Base-by-base conservation (phyloP, 768 basidiomycete species). In the Mycena crocata region DNA sequence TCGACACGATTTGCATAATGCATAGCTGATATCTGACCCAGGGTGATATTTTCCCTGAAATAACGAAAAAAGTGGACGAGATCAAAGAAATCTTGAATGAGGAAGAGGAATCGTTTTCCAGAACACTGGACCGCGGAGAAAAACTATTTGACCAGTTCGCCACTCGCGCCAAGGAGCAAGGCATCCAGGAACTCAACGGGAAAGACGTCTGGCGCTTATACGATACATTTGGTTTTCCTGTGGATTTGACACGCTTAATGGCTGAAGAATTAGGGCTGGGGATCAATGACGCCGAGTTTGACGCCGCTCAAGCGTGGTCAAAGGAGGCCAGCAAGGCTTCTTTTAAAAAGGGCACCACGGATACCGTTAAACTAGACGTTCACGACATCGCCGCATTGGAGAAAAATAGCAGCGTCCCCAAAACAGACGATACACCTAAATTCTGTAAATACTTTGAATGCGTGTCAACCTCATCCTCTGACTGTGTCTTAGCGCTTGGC, bases 221-320 rank as follows among this genome's bases (percentile, higher is more conserved):
- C 76, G 98, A 99, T 76, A 99, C 98, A 1, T 99, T 93, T 75
- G 98, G 98, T 55, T 99, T 99, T 83, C 98, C 98, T 0, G 95
- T 94, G 44, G 98, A 99, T 75, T 82, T 99, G 54, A 99, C 98
- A 1, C 90, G 92, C 54, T 84, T 99, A 64, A 99, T 99, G 98
- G 98, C 98, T 5, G 94, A 96, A 77, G 98, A 99, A 75, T 82
- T 94, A 31, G 91, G 90, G 2, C 82, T 99, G 46, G 84, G 82
- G 9, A 87, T 99, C 73, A 95, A 98, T 74, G 90, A 96, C 70
- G 83, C 84, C 51, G 96, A 96, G 71, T 97, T 98, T 72, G 94
- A 94, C 71, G 87, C 87, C 68, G 98, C 98, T 12, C 93, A 96
- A 76, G 87, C 91, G 26, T 86, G 88, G 66, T 95, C 94, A 46